phyloP scores from a whole-genome alignment of 352 stramenopile genomes.

The Pythium apleroticum region DNA sequence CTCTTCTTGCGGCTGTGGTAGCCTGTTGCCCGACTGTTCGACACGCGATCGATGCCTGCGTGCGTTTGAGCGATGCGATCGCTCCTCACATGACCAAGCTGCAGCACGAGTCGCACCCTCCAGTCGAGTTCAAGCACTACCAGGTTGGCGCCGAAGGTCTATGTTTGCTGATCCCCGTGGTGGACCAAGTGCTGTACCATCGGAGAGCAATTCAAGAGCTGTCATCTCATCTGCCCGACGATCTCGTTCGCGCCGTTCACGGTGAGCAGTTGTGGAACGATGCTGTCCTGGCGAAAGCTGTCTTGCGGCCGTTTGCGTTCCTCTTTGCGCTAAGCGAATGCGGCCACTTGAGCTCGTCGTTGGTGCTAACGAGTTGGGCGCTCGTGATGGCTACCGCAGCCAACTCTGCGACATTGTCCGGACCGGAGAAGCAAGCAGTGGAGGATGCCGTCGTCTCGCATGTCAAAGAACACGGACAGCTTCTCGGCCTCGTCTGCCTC shows the following conservation, averaged over 20 bases:
- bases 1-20: constrained; percentile 8
- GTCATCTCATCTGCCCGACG: background rate
- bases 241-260: background rate
- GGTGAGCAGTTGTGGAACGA: constrained; percentile 35
- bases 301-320: constrained; percentile 32
- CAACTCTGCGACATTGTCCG: constrained; percentile 11
- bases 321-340: constrained; percentile 32
- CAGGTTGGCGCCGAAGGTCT: background rate
- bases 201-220: background rate
- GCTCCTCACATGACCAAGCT: background rate
- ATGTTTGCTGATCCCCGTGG: constrained; percentile 4
- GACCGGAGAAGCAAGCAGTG: constrained; percentile 29
- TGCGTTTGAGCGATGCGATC: constrained; percentile 6
- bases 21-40: background rate
- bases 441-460: constrained; percentile 20
- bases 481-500: constrained; percentile 33
- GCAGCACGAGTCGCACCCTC: background rate
- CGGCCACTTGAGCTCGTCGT: constrained; percentile 26
- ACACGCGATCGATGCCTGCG: constrained; percentile 10
- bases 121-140: background rate
- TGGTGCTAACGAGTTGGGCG: constrained; percentile 38
- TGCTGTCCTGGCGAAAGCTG: constrained; percentile 8
- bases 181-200: constrained; percentile 2
- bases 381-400: constrained; percentile 20
- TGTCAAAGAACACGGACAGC: constrained; percentile 25